These are phyloP conservation scores for Plantago ovata DNA, from an alignment of 257 asterid genomes.

Conservation along the genomic window DNA sequence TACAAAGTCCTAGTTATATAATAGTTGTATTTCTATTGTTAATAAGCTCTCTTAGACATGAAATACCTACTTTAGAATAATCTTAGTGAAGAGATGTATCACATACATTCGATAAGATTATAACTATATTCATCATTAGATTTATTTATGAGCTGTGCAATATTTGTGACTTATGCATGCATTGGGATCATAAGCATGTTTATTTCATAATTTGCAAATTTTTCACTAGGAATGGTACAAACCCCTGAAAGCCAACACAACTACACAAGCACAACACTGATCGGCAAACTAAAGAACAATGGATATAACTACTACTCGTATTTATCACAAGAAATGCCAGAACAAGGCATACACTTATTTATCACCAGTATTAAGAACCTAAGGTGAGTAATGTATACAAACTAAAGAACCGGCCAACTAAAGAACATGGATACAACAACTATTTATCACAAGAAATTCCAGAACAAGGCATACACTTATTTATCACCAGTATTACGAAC, in stretches of 20 bases:
- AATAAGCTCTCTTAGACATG: constrained; percentile 46
- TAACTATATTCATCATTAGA: constrained; percentile 15
- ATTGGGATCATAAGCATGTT: background rate
- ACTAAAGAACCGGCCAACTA: too few relatives aligned
- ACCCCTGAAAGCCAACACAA: background rate
- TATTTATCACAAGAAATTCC: too few relatives aligned
- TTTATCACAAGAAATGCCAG: too few relatives aligned
- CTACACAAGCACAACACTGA: constrained; percentile 4
- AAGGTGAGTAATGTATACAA: background rate
- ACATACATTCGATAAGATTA: constrained; percentile 24
- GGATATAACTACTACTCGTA: too few relatives aligned
- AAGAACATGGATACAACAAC: too few relatives aligned
- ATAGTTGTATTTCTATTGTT: constrained; percentile 35
- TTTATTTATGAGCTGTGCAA: background rate
- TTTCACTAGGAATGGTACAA: background rate
- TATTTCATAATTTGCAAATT: background rate
- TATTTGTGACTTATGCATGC: background rate
- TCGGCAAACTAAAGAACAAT: too few relatives aligned
- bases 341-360: background rate
- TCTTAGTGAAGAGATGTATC: constrained; percentile 34
- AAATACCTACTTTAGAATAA: constrained; percentile 39
- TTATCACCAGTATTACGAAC: constrained; percentile 9
- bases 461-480: background rate
- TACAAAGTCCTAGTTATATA: constrained; percentile 28
- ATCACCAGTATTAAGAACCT: constrained; percentile 1